These are phyloP conservation scores for Albifimbria verrucaria DNA, from an alignment of 2,329 filamentous ascomycete genomes.

Conservation along the genomic window DNA sequence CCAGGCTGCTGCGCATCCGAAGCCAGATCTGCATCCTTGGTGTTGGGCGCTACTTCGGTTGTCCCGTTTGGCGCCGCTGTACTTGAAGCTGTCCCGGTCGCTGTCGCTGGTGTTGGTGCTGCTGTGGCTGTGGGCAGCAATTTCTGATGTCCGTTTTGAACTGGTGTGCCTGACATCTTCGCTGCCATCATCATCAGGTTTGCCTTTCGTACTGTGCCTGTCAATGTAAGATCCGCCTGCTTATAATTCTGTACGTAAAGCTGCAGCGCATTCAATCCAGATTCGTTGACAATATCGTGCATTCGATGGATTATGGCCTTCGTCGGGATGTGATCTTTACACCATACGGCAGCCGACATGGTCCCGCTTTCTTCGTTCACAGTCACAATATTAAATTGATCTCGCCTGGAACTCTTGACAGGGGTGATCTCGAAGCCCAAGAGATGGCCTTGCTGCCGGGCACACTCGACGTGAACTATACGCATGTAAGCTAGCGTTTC, in stretches of 20 bases:
- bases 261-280: slow-evolving; percentile 77
- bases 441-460: slow-evolving; percentile 74
- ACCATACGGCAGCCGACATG: slow-evolving; percentile 88
- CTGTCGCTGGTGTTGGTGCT: slow-evolving; percentile 17
- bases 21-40: slow-evolving; percentile 21
- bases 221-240: slow-evolving; percentile 86
- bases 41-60: slow-evolving; percentile 17
- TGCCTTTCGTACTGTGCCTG: slow-evolving; percentile 89
- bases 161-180: slow-evolving; percentile 43
- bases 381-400: slow-evolving; percentile 75
- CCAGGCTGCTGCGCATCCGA: slow-evolving; percentile 32
- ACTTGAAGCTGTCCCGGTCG: slow-evolving; percentile 7
- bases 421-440: slow-evolving; percentile 90
- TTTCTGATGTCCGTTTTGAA: slow-evolving; percentile 42
- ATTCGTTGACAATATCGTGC: slow-evolving; percentile 68
- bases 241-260: slow-evolving; percentile 88
- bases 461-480: slow-evolving; percentile 75
- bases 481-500: background rate
- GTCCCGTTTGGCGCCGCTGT: slow-evolving; percentile 9
- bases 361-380: slow-evolving; percentile 76
- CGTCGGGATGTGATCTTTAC: slow-evolving; percentile 76
- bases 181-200: slow-evolving; percentile 68
- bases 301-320: slow-evolving; percentile 75
- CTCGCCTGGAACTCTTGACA: slow-evolving; percentile 82
- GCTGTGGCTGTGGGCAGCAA: slow-evolving; percentile 55